Conservation (phyloP, 306 rosid genomes). For the Cucumis melo region DNA sequence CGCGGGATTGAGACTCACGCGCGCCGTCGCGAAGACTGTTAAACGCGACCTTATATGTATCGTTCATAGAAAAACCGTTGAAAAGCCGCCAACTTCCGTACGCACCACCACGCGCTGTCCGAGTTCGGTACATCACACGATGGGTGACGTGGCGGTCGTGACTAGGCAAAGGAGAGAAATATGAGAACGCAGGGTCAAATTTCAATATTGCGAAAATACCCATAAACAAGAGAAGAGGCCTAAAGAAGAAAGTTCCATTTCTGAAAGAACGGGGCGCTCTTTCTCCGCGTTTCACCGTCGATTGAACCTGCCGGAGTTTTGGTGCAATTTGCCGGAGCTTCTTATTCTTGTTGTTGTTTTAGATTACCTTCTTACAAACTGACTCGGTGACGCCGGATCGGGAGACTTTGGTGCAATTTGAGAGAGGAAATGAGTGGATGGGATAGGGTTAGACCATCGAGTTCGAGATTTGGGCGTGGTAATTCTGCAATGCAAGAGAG, state of each 20-base stretch:
- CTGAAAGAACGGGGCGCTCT: not conserved
- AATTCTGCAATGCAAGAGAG: conserved; percentile 23
- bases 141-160: conserved; percentile 8
- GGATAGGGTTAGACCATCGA: conserved; percentile 37
- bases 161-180: not conserved
- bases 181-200: not conserved
- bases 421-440: conserved; percentile 52
- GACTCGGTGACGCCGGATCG: conserved; percentile 11
- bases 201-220: not conserved
- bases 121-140: not conserved
- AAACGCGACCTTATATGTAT: not conserved
- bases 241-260: not conserved
- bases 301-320: conserved; percentile 3
- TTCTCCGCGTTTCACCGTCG: conserved; percentile 13
- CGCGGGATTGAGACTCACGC: not conserved
- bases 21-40: not conserved
- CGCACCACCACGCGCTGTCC: not conserved
- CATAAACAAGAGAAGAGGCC: not conserved
- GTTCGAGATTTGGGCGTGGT: conserved; percentile 34
- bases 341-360: not conserved
- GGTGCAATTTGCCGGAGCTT: not conserved
- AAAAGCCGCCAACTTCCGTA: conserved; percentile 3
- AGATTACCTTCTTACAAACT: not conserved
- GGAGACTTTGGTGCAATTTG: not conserved
- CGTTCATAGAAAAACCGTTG: not conserved